A percentile compares a stretch with the other conserved stretches of the same genome.
Conservation (phyloP, 225 moss, liverwort and hornwort genomes). For the Rhytidiadelphus loreus region DNA sequence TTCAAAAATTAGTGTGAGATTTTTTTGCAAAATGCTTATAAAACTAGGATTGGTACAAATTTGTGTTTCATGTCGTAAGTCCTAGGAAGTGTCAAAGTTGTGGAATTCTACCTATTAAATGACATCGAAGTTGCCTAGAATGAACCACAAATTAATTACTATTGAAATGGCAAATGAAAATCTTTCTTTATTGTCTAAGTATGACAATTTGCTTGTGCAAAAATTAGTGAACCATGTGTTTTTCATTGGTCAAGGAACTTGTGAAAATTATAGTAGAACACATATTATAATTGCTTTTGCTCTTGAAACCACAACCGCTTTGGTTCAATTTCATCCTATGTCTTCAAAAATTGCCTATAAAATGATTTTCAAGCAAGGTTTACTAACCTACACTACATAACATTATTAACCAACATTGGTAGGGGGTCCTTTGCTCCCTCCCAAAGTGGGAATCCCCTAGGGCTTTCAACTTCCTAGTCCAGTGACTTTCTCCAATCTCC, state of each 20-base stretch:
- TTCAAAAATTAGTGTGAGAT: background rate
- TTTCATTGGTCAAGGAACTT: background rate
- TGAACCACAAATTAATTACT: background rate
- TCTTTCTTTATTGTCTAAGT: background rate
- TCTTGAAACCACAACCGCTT: fast-evolving
- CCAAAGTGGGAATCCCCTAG: fast-evolving
- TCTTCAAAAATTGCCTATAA: too few relatives aligned
- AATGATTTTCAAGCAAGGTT: background rate
- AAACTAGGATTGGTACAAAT: background rate
- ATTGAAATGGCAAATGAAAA: fast-evolving
- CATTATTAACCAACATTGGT: background rate
- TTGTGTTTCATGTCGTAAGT: background rate
- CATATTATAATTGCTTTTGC: too few relatives aligned
- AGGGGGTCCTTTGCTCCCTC: fast-evolving
- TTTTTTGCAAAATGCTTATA: background rate
- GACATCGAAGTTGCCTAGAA: background rate
- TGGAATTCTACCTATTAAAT: background rate
- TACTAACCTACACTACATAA: background rate
- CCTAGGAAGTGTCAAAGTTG: background rate
- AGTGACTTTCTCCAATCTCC: background rate
- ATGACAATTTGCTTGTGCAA: background rate
- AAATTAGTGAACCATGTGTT: background rate
- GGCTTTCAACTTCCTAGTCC: background rate
- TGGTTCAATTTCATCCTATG: background rate
- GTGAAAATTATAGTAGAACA: background rate